Percentiles rank a stretch among this genome's conserved stretches.
Evolutionary conservation across 1,284 basidiomycete species (phyloP).

Genomic region (Pterula multifida): DNA sequence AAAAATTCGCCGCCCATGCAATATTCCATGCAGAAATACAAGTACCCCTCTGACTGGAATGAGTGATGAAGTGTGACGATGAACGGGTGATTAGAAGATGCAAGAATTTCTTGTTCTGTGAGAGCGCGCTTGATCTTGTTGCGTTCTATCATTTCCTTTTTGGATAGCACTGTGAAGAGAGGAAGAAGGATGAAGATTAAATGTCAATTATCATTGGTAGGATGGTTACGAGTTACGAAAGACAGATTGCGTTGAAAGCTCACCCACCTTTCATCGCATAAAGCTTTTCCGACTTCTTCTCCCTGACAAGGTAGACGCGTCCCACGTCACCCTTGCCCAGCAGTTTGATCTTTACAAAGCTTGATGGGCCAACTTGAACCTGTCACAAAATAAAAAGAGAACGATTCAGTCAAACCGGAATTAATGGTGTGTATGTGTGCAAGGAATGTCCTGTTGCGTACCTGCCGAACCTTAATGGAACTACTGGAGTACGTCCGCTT

Average conservation of each 20-base stretch:
- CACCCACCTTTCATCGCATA: constrained; percentile 91
- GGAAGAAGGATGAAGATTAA: constrained; percentile 20
- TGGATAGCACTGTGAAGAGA: constrained; percentile 69
- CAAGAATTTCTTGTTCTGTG: constrained; percentile 94
- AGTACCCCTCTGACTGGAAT: constrained; percentile 94
- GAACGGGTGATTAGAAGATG: constrained; percentile 94
- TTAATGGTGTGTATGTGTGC: background rate
- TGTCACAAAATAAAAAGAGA: constrained; percentile 20
- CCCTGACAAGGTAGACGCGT: constrained; percentile 89
- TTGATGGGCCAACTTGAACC: constrained; percentile 85
- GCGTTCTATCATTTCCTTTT: constrained; percentile 97
- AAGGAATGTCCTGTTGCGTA: constrained; percentile 24
- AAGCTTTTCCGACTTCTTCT: constrained; percentile 89
- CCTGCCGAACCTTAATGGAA: constrained; percentile 89
- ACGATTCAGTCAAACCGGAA: background rate
- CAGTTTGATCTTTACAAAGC: constrained; percentile 92
- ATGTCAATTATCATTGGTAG: constrained; percentile 8
- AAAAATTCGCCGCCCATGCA: constrained; percentile 99
- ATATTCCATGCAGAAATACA: constrained; percentile 98
- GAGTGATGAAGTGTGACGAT: constrained; percentile 97
- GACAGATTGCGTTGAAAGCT: constrained; percentile 4
- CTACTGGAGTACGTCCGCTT: constrained; percentile 93
- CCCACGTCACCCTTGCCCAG: constrained; percentile 94
- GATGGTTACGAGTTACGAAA: background rate
- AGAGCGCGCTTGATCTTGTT: constrained; percentile 96